Conservation (phyloP, 495 filamentous ascomycete genomes). For the Xylaria nigripes region DNA sequence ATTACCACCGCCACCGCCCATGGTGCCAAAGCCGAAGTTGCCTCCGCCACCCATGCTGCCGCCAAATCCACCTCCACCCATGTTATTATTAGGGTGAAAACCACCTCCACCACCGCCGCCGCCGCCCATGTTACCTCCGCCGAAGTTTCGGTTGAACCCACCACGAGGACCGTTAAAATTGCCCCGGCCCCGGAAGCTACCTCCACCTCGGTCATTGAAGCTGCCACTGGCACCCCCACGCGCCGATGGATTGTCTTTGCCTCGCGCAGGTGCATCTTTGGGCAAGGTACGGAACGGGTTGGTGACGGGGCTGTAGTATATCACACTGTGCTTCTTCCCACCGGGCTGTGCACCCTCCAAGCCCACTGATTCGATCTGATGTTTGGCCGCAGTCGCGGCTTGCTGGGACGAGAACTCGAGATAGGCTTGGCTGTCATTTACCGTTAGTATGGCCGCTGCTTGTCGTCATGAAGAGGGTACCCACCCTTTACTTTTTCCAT, state of each 20-base stretch:
- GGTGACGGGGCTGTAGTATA: slow-evolving; percentile 63
- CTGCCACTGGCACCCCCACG: slow-evolving; percentile 40
- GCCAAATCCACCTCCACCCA: slow-evolving; percentile 24
- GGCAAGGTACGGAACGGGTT: slow-evolving; percentile 91
- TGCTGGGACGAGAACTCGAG: slow-evolving; percentile 77
- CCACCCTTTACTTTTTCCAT: slow-evolving; percentile 96
- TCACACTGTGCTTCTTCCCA: slow-evolving; percentile 62
- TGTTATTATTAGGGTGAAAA: slow-evolving; percentile 19
- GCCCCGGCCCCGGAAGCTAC: slow-evolving; percentile 27
- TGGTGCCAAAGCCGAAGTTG: slow-evolving; percentile 22
- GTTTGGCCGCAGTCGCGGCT: slow-evolving; percentile 79
- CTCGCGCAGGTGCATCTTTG: slow-evolving; percentile 77
- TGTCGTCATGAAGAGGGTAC: slow-evolving; percentile 18
- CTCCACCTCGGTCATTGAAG: slow-evolving; percentile 32
- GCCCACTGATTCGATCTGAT: slow-evolving; percentile 59
- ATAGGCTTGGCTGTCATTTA: slow-evolving; percentile 67
- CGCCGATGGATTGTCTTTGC: slow-evolving; percentile 51
- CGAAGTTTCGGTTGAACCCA: slow-evolving; percentile 40
- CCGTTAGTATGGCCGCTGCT: slow-evolving; percentile 12
- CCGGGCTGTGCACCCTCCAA: slow-evolving; percentile 32
- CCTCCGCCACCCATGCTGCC: slow-evolving; percentile 15
- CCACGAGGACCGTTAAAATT: slow-evolving; percentile 29
- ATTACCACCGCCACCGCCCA: slow-evolving; percentile 16
- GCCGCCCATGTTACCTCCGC: slow-evolving; percentile 17
- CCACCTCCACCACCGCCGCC: slow-evolving; percentile 21